Percentiles rank a stretch among this genome's conserved stretches.
Conservation (phyloP, 345 rosid genomes). For the Conringia planisiliqua region DNA sequence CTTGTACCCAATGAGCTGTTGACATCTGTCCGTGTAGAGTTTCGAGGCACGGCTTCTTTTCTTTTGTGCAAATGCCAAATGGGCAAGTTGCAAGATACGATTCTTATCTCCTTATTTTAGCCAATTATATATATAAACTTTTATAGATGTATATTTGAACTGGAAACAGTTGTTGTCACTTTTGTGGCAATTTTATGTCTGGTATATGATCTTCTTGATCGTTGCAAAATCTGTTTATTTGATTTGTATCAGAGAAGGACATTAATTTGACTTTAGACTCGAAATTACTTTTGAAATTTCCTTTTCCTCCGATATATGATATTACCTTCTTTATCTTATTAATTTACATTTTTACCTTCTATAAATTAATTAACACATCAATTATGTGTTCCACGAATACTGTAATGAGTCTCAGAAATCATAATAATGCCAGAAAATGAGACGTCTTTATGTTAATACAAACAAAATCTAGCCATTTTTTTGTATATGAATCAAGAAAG, state of each 20-base stretch:
- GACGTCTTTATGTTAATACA: neutral
- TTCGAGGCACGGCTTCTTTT: slow-evolving; percentile 8
- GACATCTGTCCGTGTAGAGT: neutral
- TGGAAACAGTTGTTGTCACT: neutral
- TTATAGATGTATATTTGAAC: no score
- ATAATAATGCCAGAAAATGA: neutral
- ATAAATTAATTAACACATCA: neutral
- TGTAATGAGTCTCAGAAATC: neutral
- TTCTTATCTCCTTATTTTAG: neutral
- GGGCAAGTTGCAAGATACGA: slow-evolving; percentile 21
- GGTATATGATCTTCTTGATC: neutral
- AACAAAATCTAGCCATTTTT: no score
- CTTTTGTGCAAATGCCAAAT: neutral
- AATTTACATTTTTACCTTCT: no score
- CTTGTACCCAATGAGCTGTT: neutral
- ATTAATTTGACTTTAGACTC: neutral
- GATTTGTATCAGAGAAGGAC: neutral
- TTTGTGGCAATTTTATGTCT: neutral
- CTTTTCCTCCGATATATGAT: no score
- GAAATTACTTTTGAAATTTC: neutral
- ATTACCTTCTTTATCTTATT: no score
- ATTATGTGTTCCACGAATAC: neutral
- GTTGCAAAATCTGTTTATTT: neutral
- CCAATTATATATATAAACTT: no score
- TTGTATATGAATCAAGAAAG: neutral